Base-by-base conservation (phyloP, 306 rosid genomes). In the Luffa acutangula region DNA sequence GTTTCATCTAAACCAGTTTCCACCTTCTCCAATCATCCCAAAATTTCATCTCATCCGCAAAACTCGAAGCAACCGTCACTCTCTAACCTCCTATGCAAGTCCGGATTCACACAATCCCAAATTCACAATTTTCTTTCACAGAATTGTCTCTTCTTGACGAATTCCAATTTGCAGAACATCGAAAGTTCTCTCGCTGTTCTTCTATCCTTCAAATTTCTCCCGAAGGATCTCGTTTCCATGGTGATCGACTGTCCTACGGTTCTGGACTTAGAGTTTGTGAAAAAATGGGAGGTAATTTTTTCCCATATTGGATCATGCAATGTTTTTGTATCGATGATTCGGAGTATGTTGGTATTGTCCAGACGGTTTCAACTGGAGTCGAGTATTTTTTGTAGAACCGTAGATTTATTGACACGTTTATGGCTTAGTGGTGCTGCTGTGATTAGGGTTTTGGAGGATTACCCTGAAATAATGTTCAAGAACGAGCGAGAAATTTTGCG, bases 61-160 rank as follows among this genome's bases (percentile, higher is more conserved):
- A 21, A 81, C 9, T 89, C 82, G 89, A 83, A 90, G 65, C 86
- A 81, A 21, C 76, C 87, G 21, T 83, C 85, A 2, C 75, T 93
- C 20, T 87, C 96, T 62, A 83, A 70, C 75, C 86, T 94, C 77
- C 84, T 92, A 33, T 86, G 70, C 45, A 86, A 88, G 82, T 83
- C 80, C 34, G 98, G 98, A 10, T 87, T 94, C 74, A 91, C 93
- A 11, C 66, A 93, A 0, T 90, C 94, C 10, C 84, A 76, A 5
- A 77, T 89, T 14, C 82, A 71, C 37, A 18, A 20, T 59, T 87
- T 92, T 76, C 78, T 94, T 76, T 53, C 89, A 3, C 70, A 81
- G 52, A 88, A 87, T 76, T 89, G 25, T 75, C 86, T 25, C 1
- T 88, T 88, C 58, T 85, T 89, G 12, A 41, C 85, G 79, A 69